Conservation (phyloP, 495 filamentous ascomycete genomes). For the Penicillium robsamsonii region DNA sequence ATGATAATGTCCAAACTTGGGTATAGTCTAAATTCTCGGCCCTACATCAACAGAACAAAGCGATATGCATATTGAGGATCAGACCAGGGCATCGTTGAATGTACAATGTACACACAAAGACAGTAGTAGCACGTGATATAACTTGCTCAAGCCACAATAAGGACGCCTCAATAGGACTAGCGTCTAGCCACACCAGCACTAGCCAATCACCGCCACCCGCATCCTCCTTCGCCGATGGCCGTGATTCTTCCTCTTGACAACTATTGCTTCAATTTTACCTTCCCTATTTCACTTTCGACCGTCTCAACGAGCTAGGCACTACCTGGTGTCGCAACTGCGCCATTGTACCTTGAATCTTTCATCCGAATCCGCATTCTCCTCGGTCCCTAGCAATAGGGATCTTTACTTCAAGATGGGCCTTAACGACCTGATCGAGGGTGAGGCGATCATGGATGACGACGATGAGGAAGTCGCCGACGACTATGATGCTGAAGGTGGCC, state of each 20-base stretch:
- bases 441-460: conserved; percentile 82
- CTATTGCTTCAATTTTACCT: conserved; percentile 17
- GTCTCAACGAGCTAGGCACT: conserved; percentile 14
- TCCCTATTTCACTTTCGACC: conserved; percentile 3
- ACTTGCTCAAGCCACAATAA: conserved; percentile 14
- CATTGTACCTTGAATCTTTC: conserved; percentile 4
- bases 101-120: neutral
- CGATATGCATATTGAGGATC: conserved; percentile 12
- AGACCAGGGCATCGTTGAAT: conserved; percentile 2
- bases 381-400: conserved; percentile 20
- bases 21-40: neutral
- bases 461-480: conserved; percentile 87
- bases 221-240: conserved; percentile 22
- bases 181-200: conserved; percentile 12
- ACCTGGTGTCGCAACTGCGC: conserved; percentile 16
- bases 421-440: conserved; percentile 75
- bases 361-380: conserved; percentile 7
- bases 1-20: neutral
- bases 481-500: conserved; percentile 58
- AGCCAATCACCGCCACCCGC: conserved; percentile 28
- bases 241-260: conserved; percentile 15
- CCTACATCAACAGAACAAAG: neutral
- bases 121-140: conserved; percentile 1
- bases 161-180: neutral
- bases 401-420: conserved; percentile 60